Conservation (phyloP, 371 early-diverging fungal species). For the Capniomyces stellatus region DNA sequence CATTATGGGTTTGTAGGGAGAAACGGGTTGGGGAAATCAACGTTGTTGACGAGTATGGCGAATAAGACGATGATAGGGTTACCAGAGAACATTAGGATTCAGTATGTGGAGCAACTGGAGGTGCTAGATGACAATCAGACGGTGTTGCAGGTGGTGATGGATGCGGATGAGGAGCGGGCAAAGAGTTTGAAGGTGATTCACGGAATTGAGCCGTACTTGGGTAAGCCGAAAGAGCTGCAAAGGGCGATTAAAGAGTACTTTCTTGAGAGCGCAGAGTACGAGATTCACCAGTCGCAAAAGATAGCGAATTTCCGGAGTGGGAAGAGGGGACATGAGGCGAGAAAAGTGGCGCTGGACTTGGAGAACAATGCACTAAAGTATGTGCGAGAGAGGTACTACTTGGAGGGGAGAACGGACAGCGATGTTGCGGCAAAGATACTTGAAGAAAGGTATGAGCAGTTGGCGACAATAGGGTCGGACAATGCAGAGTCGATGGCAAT, state of each 20-base stretch:
- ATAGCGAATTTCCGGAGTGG: slow-evolving; percentile 59
- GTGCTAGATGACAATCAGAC: slow-evolving; percentile 85
- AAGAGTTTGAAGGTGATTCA: slow-evolving; percentile 45
- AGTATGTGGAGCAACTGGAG: slow-evolving; percentile 80
- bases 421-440: slow-evolving; percentile 39
- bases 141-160: slow-evolving; percentile 49
- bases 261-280: slow-evolving; percentile 21
- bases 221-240: slow-evolving; percentile 66
- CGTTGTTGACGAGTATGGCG: slow-evolving; percentile 84
- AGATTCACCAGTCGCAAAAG: slow-evolving; percentile 27
- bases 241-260: slow-evolving; percentile 64
- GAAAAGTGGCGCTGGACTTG: slow-evolving; percentile 38
- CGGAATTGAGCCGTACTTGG: slow-evolving; percentile 71
- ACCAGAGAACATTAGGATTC: slow-evolving; percentile 90
- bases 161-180: slow-evolving; percentile 42
- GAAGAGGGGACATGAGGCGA: slow-evolving; percentile 53
- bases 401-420: slow-evolving; percentile 37
- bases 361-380: slow-evolving; percentile 31
- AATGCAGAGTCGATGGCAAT: slow-evolving; percentile 89
- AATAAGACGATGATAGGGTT: slow-evolving; percentile 82
- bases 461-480: slow-evolving; percentile 71
- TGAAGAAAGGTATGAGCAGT: slow-evolving; percentile 67
- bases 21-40: slow-evolving; percentile 98
- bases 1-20: slow-evolving; percentile 92
- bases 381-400: slow-evolving; percentile 61